phyloP scores from a whole-genome alignment of 1,284 basidiomycete species.

The Cystobasidiaceae sp. region DNA sequence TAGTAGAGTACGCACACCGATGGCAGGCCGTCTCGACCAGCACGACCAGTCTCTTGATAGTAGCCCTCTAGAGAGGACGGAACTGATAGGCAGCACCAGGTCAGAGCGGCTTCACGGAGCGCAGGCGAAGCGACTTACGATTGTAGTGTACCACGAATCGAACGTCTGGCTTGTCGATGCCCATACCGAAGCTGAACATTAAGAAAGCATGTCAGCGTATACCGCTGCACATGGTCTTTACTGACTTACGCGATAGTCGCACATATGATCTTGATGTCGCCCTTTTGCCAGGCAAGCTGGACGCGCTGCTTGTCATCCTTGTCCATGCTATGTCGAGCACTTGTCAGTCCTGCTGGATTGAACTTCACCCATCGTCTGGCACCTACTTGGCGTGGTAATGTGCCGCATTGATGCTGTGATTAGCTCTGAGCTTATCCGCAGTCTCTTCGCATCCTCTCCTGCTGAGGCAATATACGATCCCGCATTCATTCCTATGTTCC shows the following conservation, averaged over 20 bases:
- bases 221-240: too few species aligned
- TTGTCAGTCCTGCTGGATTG: too few species aligned
- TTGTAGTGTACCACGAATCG: constrained; percentile 71
- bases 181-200: constrained; percentile 74
- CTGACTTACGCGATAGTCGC: constrained; percentile 64
- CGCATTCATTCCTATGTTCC: constrained; percentile 60
- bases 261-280: constrained; percentile 73
- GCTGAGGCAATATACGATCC: constrained; percentile 80
- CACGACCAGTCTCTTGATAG: constrained; percentile 66
- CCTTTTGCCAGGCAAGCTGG: constrained; percentile 70
- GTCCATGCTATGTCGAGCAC: constrained; percentile 53
- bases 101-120: too few species aligned
- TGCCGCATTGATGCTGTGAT: constrained; percentile 59
- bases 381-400: constrained; percentile 73
- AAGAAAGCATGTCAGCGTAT: too few species aligned
- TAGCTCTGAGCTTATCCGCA: constrained; percentile 60
- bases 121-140: background rate
- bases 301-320: constrained; percentile 61
- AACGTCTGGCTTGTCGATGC: constrained; percentile 84
- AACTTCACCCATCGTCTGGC: background rate
- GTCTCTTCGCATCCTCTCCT: constrained; percentile 71
- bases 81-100: constrained; percentile 45
- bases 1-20: constrained; percentile 65
- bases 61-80: constrained; percentile 63
- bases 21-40: constrained; percentile 67